phyloP scores from a whole-genome alignment of 352 stramenopile genomes.

The Pythium guiyangense region DNA sequence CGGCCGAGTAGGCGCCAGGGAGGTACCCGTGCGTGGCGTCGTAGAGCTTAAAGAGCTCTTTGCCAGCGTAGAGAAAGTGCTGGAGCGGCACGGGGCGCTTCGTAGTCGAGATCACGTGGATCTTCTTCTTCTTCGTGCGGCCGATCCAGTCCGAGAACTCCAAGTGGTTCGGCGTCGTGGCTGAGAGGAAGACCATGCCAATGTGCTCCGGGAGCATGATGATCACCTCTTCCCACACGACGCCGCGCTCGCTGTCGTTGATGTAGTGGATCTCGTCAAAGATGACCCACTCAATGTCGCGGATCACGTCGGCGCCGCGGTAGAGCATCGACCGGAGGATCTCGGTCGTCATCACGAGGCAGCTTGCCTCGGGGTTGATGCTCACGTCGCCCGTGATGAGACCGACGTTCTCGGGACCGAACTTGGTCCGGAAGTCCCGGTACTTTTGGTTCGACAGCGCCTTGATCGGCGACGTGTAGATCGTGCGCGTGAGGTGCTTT shows the following conservation, averaged over 20 bases:
- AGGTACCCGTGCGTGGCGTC: slow-evolving; percentile 53
- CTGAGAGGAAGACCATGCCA: slow-evolving; percentile 97
- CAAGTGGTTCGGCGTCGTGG: slow-evolving; percentile 98
- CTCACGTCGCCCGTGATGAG: slow-evolving; percentile 97
- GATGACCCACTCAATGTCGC: slow-evolving; percentile 98
- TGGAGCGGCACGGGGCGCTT: slow-evolving; percentile 96
- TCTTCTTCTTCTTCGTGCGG: slow-evolving; percentile 92
- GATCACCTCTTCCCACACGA: slow-evolving; percentile 98
- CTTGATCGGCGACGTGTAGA: slow-evolving; percentile 99
- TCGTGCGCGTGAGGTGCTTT: slow-evolving; percentile 87
- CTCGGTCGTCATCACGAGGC: slow-evolving; percentile 98
- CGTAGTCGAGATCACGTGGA: slow-evolving; percentile 97
- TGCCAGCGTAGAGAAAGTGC: slow-evolving; percentile 94
- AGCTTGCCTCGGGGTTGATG: slow-evolving; percentile 94
- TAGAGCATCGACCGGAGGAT: slow-evolving; percentile 97
- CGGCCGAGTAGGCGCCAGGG: slow-evolving; percentile 44
- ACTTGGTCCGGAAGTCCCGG: slow-evolving; percentile 94
- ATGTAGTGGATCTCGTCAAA: slow-evolving; percentile 99
- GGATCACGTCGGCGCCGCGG: slow-evolving; percentile 93
- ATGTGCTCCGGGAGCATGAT: slow-evolving; percentile 98
- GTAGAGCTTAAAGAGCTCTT: slow-evolving; percentile 90
- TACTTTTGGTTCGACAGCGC: slow-evolving; percentile 99
- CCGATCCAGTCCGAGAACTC: slow-evolving; percentile 99
- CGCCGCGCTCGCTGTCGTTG: slow-evolving; percentile 96
- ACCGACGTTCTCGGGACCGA: slow-evolving; percentile 92